Evolutionary conservation across 352 stramenopile genomes (phyloP).

Genomic region (Globisporangium parvum): DNA sequence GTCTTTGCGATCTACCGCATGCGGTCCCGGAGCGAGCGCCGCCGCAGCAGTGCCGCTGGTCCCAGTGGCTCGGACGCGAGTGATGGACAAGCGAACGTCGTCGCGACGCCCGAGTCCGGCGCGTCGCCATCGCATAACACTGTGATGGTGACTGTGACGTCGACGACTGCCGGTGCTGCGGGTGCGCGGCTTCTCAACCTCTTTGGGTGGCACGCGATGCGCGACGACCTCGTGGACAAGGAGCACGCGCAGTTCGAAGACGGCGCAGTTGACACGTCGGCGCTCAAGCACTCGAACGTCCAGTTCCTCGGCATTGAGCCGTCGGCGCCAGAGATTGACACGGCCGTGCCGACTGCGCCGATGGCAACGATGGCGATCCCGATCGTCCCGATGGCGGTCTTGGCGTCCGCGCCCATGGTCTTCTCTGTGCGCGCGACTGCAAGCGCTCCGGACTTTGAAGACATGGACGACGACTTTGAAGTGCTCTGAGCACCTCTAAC

Average conservation of each 20-base stretch:
- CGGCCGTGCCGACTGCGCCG: conserved; percentile 6
- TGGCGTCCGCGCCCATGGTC: conserved; percentile 9
- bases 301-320: conserved; percentile 13
- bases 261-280: conserved; percentile 9
- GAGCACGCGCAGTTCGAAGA: conserved; percentile 35
- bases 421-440: conserved; percentile 13
- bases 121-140: conserved; percentile 10
- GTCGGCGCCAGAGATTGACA: conserved; percentile 16
- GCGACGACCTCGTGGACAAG: conserved; percentile 35
- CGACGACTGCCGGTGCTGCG: conserved; percentile 11
- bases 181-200: conserved; percentile 21
- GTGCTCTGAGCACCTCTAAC: conserved; percentile 1
- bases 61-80: not conserved
- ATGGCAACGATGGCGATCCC: conserved; percentile 13
- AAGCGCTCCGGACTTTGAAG: conserved; percentile 16
- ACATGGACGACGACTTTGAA: conserved; percentile 11
- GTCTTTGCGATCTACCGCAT: conserved; percentile 52
- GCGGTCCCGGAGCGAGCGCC: conserved; percentile 23
- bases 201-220: conserved; percentile 40
- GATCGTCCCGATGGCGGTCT: conserved; percentile 2
- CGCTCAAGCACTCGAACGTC: conserved; percentile 12
- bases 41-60: not conserved
- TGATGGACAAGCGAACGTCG: conserved; percentile 1
- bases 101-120: conserved; percentile 8
- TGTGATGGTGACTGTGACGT: conserved; percentile 14